Base-by-base conservation (phyloP, 2,329 filamentous ascomycete genomes). In the Botryotinia globosa region DNA sequence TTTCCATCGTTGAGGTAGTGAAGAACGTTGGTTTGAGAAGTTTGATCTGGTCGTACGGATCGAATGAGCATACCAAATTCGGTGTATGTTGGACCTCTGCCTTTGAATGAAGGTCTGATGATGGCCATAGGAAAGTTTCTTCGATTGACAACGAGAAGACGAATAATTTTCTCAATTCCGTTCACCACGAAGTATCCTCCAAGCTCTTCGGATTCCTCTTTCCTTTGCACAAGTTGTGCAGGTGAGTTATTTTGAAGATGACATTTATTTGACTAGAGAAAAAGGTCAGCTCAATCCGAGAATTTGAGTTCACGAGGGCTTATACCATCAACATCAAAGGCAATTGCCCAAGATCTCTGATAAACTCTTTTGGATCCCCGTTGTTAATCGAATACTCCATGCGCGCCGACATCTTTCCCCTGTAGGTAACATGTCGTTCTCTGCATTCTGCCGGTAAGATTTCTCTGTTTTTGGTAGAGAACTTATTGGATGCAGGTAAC, bases 161-260 rank as follows among this genome's bases (percentile, higher is more conserved):
- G 93, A 78, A 98, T 94, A 73, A 98, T 89, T 85, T 98, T 98
- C 82, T 99, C 96, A 80, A 94, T 97, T 76, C 96, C 96, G 81
- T 99, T 99, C 79, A 99, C 92, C 79, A 99, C 90, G 80, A 98
- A 99, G 82, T 98, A 99, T 62, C 96, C 96, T 54, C 96, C 96
- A 45, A 98, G 84, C 82, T 99, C 96, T 82, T 99, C 96, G 0
- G 94, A 92, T 82, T 99, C 96, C 83, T 99, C 96, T 81, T 98
- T 97, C 74, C 90, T 89, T 75, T 92, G 87, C 44, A 98, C 94
- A 25, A 99, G 87, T 79, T 92, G 87, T 18, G 91, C 91, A 0
- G 96, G 96, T 9, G 93, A 91, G 78, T 94, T 91, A 75, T 92
- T 91, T 81, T 97, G 91, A 39, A 99, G 88, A 81, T 99, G 94